phyloP scores from a whole-genome alignment of 129 eudicot genomes.

The Helichrysum umbraculigerum region DNA sequence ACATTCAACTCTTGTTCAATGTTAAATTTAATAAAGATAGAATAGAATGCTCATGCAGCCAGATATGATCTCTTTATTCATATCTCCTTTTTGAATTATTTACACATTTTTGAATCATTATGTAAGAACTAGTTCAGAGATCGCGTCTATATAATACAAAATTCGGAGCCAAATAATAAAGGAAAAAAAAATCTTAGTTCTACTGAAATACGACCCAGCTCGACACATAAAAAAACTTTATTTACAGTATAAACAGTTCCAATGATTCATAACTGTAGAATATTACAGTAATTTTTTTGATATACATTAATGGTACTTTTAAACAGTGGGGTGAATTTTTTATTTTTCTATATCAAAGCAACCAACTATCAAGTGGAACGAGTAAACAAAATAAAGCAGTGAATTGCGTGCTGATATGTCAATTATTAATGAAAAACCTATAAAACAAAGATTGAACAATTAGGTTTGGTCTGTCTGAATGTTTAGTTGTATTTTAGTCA shows the following conservation, averaged over 20 bases:
- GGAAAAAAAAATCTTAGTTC: not conserved
- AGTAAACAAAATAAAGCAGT: not conserved
- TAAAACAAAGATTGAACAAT: not conserved
- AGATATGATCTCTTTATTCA: not conserved
- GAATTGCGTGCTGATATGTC: not conserved
- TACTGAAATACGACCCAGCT: not conserved
- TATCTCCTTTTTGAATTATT: not conserved
- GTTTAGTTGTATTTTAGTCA: not conserved
- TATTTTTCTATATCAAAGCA: not conserved
- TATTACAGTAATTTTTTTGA: not conserved
- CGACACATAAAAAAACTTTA: not conserved
- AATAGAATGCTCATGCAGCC: constrained; percentile 6
- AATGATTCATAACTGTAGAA: not conserved
- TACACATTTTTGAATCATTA: not conserved
- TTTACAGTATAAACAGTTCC: not conserved
- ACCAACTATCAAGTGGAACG: not conserved
- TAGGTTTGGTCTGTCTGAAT: not conserved
- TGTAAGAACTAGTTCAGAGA: not conserved
- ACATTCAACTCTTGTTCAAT: not conserved
- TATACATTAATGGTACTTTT: not conserved
- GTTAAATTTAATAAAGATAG: too few species aligned
- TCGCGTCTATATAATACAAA: not conserved
- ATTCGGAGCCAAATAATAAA: not conserved
- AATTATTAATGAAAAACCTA: not conserved
- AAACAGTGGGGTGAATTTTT: not conserved